These are phyloP conservation scores for Alternaria brassicae DNA, from an alignment of 2,329 filamentous ascomycete species.

Conservation along the genomic window DNA sequence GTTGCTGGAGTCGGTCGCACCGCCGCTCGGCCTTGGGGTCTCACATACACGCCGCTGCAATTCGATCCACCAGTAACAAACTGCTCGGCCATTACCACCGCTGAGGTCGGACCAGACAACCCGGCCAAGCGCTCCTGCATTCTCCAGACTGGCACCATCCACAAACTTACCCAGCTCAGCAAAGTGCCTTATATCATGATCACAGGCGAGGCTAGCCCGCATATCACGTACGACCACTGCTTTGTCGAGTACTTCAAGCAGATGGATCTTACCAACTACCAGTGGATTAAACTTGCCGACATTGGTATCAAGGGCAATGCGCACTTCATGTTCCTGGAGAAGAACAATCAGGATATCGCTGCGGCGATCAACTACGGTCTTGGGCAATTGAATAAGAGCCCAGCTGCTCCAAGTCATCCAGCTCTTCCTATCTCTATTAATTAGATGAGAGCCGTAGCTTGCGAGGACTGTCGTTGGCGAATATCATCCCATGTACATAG, in stretches of 20 bases:
- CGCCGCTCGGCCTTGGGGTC: constrained; percentile 27
- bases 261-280: constrained; percentile 54
- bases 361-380: constrained; percentile 20
- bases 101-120: constrained; percentile 18
- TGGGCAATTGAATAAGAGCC: not conserved
- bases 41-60: constrained; percentile 27
- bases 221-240: constrained; percentile 46
- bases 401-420: constrained; percentile 3
- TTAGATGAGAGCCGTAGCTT: not conserved
- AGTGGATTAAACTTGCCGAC: constrained; percentile 56
- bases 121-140: constrained; percentile 24
- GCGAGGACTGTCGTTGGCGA: not conserved
- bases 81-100: constrained; percentile 23
- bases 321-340: constrained; percentile 63
- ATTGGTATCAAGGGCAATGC: constrained; percentile 61
- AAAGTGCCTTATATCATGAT: constrained; percentile 42
- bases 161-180: constrained; percentile 26
- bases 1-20: constrained; percentile 19
- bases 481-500: not conserved
- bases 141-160: constrained; percentile 25
- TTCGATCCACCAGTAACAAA: constrained; percentile 24
- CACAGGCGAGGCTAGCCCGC: constrained; percentile 40
- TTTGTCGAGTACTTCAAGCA: constrained; percentile 36
- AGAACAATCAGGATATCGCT: constrained; percentile 58
- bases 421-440: not conserved